A percentile compares a stretch with the other conserved stretches of the same genome.
phyloP scores from a whole-genome alignment of 176 grass and related monocot species.

The Triticum urartu region DNA sequence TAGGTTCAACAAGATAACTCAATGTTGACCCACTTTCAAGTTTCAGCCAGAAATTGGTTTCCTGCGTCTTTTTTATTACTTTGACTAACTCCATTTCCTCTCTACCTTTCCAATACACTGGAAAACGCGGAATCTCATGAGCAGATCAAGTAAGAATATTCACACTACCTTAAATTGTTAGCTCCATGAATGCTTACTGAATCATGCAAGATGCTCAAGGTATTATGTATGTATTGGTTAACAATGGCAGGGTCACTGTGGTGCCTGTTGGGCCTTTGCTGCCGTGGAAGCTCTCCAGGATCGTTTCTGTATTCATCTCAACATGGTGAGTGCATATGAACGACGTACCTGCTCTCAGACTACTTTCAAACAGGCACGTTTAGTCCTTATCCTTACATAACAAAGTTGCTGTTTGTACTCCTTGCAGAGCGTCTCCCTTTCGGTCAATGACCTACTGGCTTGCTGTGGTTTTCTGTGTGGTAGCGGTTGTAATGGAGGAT shows the following conservation, averaged over 20 bases:
- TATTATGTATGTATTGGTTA: slow-evolving; percentile 18
- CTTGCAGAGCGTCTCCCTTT: slow-evolving; percentile 72
- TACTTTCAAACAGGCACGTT: slow-evolving; percentile 11
- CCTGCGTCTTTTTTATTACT: slow-evolving; percentile 16
- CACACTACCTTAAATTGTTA: slow-evolving; percentile 6
- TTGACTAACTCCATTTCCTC: not conserved
- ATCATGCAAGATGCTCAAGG: slow-evolving; percentile 6
- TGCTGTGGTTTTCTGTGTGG: slow-evolving; percentile 98
- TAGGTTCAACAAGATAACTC: slow-evolving; percentile 20
- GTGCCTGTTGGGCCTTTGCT: slow-evolving; percentile 91
- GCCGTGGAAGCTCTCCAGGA: slow-evolving; percentile 86
- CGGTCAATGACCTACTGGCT: slow-evolving; percentile 82
- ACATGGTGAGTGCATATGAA: slow-evolving; percentile 38
- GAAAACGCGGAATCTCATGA: slow-evolving; percentile 9
- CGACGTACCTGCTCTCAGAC: not conserved
- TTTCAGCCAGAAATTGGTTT: not conserved
- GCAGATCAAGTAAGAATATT: slow-evolving; percentile 79
- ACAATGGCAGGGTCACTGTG: slow-evolving; percentile 77
- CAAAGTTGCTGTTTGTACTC: slow-evolving; percentile 8
- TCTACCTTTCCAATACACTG: slow-evolving; percentile 1
- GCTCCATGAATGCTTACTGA: not conserved
- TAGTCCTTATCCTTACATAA: slow-evolving; percentile 7
- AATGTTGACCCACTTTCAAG: not conserved
- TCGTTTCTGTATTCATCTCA: slow-evolving; percentile 92
- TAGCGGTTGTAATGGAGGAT: slow-evolving; percentile 93